Percentiles rank a stretch among this genome's conserved stretches.
Conservation (phyloP, 2,329 filamentous ascomycete species). For the Clarireedia hainanense region DNA sequence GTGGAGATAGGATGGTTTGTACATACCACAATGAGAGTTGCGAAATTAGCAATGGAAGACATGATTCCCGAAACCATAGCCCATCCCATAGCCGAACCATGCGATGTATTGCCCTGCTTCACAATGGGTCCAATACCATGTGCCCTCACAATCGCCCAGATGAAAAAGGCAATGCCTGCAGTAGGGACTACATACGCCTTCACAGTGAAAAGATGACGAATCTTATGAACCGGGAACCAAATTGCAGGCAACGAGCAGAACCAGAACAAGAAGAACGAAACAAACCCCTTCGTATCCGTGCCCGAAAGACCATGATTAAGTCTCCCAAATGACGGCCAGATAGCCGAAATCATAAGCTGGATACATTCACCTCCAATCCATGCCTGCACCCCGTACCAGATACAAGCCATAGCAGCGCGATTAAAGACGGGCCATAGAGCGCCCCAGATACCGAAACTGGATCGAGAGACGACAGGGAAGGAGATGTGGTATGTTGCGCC, state of each 20-base stretch:
- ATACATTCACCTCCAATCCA: slow-evolving; percentile 84
- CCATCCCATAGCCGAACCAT: slow-evolving; percentile 70
- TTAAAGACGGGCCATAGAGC: slow-evolving; percentile 85
- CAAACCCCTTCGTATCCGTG: slow-evolving; percentile 67
- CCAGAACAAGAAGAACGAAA: slow-evolving; percentile 86
- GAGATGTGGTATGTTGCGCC: slow-evolving; percentile 84
- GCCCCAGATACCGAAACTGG: slow-evolving; percentile 85
- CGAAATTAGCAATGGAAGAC: slow-evolving; percentile 85
- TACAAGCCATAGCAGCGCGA: slow-evolving; percentile 70
- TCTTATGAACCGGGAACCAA: slow-evolving; percentile 83
- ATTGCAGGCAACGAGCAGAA: slow-evolving; percentile 70
- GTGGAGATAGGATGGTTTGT: background rate
- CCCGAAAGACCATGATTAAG: slow-evolving; percentile 68
- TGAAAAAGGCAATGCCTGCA: slow-evolving; percentile 79
- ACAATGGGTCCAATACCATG: slow-evolving; percentile 80
- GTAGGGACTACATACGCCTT: slow-evolving; percentile 79
- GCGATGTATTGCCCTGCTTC: slow-evolving; percentile 51
- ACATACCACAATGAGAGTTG: slow-evolving; percentile 64
- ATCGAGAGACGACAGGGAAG: slow-evolving; percentile 71
- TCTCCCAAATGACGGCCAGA: slow-evolving; percentile 57
- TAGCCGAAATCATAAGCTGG: slow-evolving; percentile 79
- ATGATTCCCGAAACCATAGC: slow-evolving; percentile 78
- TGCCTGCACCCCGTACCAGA: slow-evolving; percentile 80
- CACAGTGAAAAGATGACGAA: slow-evolving; percentile 83
- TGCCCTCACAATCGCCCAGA: slow-evolving; percentile 77